Percentiles rank a stretch among this genome's conserved stretches.
Evolutionary conservation across 768 basidiomycete species (phyloP).

Genomic region (Kwoniella bestiolae): DNA sequence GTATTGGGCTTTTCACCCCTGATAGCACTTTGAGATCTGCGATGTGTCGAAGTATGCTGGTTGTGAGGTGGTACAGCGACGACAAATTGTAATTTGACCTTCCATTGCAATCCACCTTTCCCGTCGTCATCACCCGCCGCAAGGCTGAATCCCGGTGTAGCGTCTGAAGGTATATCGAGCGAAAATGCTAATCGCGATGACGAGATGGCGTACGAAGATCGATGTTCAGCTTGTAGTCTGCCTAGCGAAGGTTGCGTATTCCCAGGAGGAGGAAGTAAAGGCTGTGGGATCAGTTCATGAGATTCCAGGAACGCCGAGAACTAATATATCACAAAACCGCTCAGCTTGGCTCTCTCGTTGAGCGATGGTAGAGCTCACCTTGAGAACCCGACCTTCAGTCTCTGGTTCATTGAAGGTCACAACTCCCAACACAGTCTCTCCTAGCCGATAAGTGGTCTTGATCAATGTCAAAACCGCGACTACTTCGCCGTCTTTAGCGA

Average conservation of each 20-base stretch:
- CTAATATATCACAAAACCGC: too few species aligned
- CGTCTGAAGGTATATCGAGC: constrained; percentile 90
- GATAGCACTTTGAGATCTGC: background rate
- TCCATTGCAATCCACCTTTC: constrained; percentile 85
- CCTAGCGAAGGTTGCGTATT: constrained; percentile 62
- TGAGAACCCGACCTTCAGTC: constrained; percentile 76
- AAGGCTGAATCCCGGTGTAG: constrained; percentile 81
- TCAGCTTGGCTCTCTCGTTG: too few species aligned
- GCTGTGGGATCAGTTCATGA: constrained; percentile 67
- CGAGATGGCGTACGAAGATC: constrained; percentile 73
- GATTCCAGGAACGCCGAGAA: constrained; percentile 87
- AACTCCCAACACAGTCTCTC: constrained; percentile 87
- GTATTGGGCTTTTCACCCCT: background rate
- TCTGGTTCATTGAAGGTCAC: constrained; percentile 79
- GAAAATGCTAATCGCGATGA: constrained; percentile 80
- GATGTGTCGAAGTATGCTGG: constrained; percentile 2
- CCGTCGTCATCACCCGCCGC: constrained; percentile 60
- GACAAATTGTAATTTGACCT: constrained; percentile 80
- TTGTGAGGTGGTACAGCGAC: constrained; percentile 65
- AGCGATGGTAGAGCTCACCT: constrained; percentile 63
- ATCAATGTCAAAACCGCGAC: constrained; percentile 91
- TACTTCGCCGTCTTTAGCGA: constrained; percentile 85
- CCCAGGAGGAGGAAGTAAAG: constrained; percentile 64
- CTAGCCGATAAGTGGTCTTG: constrained; percentile 86
- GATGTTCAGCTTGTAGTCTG: constrained; percentile 83